A percentile compares a stretch with the other conserved stretches of the same genome.
Evolutionary conservation across 2,329 filamentous ascomycete genomes (phyloP).

Genomic region (Monilinia vaccinii-corymbosi): DNA sequence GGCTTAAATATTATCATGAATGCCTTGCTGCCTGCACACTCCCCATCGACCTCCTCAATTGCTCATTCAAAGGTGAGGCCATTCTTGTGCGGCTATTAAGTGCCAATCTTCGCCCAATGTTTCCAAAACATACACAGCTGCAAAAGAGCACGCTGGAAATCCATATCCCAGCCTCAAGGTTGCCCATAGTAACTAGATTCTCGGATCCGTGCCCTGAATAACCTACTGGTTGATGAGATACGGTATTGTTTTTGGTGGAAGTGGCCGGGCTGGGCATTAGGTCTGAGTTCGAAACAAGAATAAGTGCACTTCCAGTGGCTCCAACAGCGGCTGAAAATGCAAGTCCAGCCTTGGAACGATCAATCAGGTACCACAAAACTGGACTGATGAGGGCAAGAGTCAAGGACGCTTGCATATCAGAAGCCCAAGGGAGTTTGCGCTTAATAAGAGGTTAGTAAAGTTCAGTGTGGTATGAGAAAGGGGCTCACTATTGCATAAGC

Average conservation of each 20-base stretch:
- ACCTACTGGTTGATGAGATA: slow-evolving; percentile 10
- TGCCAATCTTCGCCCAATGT: slow-evolving; percentile 75
- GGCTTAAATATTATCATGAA: background rate
- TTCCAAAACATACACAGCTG: slow-evolving; percentile 91
- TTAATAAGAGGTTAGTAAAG: slow-evolving; percentile 31
- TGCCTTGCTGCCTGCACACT: slow-evolving; percentile 7
- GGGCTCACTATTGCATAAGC: slow-evolving; percentile 74
- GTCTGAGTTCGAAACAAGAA: slow-evolving; percentile 68
- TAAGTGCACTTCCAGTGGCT: slow-evolving; percentile 60
- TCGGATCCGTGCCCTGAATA: slow-evolving; percentile 30
- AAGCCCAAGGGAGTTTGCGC: slow-evolving; percentile 88
- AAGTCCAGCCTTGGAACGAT: slow-evolving; percentile 79
- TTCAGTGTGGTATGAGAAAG: background rate
- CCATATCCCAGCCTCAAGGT: slow-evolving; percentile 71
- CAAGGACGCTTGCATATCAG: slow-evolving; percentile 83
- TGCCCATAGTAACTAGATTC: slow-evolving; percentile 52
- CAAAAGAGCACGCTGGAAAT: slow-evolving; percentile 90
- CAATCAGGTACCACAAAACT: slow-evolving; percentile 91
- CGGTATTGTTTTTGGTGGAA: slow-evolving; percentile 14
- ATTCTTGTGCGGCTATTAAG: slow-evolving; percentile 14
- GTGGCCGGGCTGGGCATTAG: slow-evolving; percentile 61
- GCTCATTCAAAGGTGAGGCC: background rate
- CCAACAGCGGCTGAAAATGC: slow-evolving; percentile 68
- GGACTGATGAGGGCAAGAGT: slow-evolving; percentile 88
- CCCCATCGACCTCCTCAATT: slow-evolving; percentile 3